Percentiles rank a stretch among this genome's conserved stretches.
Evolutionary conservation across 257 asterid genomes (phyloP).

Genomic region (Penstemon newberryi): DNA sequence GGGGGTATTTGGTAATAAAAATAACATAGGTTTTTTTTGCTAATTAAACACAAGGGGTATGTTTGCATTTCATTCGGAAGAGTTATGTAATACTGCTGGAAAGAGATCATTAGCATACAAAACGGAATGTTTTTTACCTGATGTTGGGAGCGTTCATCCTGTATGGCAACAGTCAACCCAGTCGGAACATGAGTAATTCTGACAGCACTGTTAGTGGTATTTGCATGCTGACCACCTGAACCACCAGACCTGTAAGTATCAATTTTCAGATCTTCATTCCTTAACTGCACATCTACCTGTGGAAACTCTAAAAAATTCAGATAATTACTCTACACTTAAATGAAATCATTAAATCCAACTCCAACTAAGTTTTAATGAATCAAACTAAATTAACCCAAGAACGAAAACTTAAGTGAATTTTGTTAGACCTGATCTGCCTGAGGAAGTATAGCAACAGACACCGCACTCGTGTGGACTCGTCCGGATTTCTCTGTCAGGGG

Average conservation of each 20-base stretch:
- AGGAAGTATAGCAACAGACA: conserved; percentile 90
- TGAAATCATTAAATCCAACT: neutral
- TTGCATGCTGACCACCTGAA: conserved; percentile 94
- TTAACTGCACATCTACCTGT: conserved; percentile 84
- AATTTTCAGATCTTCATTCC: conserved; percentile 80
- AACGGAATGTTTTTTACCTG: conserved; percentile 43
- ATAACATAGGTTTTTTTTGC: too few relatives aligned
- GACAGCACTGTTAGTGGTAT: conserved; percentile 95
- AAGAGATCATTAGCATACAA: conserved; percentile 18
- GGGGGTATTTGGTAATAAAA: too few relatives aligned
- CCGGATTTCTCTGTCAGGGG: conserved; percentile 94
- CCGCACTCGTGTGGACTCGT: conserved; percentile 96
- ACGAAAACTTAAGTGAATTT: neutral
- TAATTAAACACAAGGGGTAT: too few relatives aligned
- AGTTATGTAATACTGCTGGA: neutral
- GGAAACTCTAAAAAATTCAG: conserved; percentile 27
- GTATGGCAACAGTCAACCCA: conserved; percentile 81
- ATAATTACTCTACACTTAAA: neutral
- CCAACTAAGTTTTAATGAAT: conserved; percentile 15
- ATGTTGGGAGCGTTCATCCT: conserved; percentile 95
- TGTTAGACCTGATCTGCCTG: conserved; percentile 88
- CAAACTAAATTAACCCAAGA: neutral
- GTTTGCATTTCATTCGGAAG: too few relatives aligned
- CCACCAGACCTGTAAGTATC: conserved; percentile 97
- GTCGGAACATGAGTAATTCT: conserved; percentile 89